Evolutionary conservation across 179 eudicot species (phyloP).

Genomic region (Spergularia azorica): DNA sequence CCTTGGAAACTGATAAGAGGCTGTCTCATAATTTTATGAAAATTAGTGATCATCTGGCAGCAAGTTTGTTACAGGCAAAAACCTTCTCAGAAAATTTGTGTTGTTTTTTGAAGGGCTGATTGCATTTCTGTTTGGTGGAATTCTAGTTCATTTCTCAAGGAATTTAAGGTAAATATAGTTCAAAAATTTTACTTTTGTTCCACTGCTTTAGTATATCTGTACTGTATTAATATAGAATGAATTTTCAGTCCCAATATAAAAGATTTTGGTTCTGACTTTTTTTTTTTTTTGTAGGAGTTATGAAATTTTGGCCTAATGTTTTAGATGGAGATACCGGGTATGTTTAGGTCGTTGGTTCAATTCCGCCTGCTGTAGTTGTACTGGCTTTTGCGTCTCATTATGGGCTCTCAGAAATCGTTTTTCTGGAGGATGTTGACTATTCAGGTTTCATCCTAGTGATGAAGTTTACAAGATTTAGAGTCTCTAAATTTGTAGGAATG

Average conservation of each 20-base stretch:
- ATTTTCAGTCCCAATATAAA: neutral
- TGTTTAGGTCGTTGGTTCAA: too few species aligned
- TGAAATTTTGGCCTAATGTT: neutral
- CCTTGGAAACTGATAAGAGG: constrained; percentile 3
- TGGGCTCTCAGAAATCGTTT: too few species aligned
- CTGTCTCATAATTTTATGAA: constrained; percentile 18
- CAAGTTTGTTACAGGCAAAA: neutral
- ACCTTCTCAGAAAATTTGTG: neutral
- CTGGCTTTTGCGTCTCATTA: too few species aligned
- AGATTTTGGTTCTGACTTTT: neutral
- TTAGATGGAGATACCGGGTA: neutral
- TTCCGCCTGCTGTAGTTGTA: too few species aligned
- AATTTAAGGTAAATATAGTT: constrained; percentile 19
- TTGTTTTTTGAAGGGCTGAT: constrained; percentile 16
- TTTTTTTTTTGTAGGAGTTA: neutral
- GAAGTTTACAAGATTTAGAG: too few species aligned
- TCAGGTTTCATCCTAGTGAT: too few species aligned
- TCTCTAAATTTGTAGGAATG: too few species aligned
- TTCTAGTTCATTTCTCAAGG: constrained; percentile 8
- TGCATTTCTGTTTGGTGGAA: constrained; percentile 4
- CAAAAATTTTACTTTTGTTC: neutral
- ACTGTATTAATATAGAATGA: too few species aligned
- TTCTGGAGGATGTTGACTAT: too few species aligned
- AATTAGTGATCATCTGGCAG: constrained; percentile 12
- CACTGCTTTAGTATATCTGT: too few species aligned